These are phyloP conservation scores for Pinus albicaulis DNA, from an alignment of 75 land plant species.

Conservation along the genomic window DNA sequence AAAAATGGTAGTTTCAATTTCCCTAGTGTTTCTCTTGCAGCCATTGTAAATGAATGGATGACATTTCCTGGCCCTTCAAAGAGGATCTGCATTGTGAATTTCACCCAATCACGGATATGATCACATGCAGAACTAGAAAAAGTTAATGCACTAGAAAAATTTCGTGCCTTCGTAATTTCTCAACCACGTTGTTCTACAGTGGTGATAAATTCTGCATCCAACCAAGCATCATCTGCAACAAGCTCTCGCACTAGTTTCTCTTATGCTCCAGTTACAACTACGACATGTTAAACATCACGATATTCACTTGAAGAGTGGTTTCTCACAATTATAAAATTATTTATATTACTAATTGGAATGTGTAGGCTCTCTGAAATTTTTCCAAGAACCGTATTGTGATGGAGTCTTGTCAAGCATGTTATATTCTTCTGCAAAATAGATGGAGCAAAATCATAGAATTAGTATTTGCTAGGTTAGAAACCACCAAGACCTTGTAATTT, in stretches of 20 bases:
- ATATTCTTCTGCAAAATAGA: conserved; percentile 71
- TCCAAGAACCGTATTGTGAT: conserved; percentile 73
- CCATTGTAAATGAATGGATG: too few relatives aligned
- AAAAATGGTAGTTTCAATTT: too few relatives aligned
- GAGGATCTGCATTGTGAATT: too few relatives aligned
- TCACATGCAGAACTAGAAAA: too few relatives aligned
- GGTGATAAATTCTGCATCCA: conserved; percentile 73
- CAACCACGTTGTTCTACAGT: conserved; percentile 91
- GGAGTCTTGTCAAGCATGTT: conserved; percentile 68
- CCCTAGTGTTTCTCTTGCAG: too few relatives aligned
- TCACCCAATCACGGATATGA: too few relatives aligned
- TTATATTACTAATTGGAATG: conserved; percentile 47
- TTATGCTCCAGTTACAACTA: conserved; percentile 29
- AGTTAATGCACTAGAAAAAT: conserved; percentile 92
- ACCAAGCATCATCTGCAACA: conserved; percentile 59
- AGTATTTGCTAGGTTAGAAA: conserved; percentile 94
- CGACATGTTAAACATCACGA: too few relatives aligned
- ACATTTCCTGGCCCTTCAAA: too few relatives aligned
- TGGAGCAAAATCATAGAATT: conserved; percentile 85
- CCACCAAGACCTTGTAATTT: conserved; percentile 90
- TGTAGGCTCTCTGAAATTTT: conserved; percentile 54
- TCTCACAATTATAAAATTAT: conserved; percentile 75
- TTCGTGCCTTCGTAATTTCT: conserved; percentile 82
- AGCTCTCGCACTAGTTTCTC: conserved; percentile 45
- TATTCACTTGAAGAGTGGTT: too few relatives aligned